Percentiles rank a stretch among this genome's conserved stretches.
Evolutionary conservation across 2,329 filamentous ascomycete genomes (phyloP).

Genomic region (Stemphylium beticola): DNA sequence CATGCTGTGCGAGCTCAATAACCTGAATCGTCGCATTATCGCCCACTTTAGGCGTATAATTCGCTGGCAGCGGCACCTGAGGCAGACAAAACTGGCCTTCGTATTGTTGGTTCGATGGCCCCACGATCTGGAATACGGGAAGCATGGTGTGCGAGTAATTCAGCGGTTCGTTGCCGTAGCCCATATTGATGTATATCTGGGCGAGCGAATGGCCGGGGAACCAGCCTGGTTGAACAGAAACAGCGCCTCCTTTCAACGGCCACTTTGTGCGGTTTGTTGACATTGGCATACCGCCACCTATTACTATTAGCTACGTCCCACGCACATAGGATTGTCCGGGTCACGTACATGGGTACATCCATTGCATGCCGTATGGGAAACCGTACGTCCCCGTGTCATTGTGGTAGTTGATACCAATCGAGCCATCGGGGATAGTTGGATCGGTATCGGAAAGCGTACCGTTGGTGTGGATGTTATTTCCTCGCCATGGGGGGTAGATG

Average conservation of each 20-base stretch:
- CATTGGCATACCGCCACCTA: slow-evolving; percentile 82
- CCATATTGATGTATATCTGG: slow-evolving; percentile 89
- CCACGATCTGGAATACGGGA: slow-evolving; percentile 79
- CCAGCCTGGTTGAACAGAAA: slow-evolving; percentile 94
- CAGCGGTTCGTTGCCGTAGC: slow-evolving; percentile 76
- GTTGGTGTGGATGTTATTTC: slow-evolving; percentile 83
- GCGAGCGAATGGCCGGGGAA: slow-evolving; percentile 86
- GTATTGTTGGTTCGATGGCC: slow-evolving; percentile 83
- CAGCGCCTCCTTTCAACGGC: slow-evolving; percentile 85
- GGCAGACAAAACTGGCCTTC: slow-evolving; percentile 88
- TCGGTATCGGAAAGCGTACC: slow-evolving; percentile 58
- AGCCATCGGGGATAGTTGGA: slow-evolving; percentile 45
- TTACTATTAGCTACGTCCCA: slow-evolving; percentile 14
- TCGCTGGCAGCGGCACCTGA: slow-evolving; percentile 81
- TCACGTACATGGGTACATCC: slow-evolving; percentile 90
- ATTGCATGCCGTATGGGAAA: slow-evolving; percentile 91
- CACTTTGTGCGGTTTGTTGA: slow-evolving; percentile 88
- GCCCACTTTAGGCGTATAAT: slow-evolving; percentile 74
- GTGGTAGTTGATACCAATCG: slow-evolving; percentile 54
- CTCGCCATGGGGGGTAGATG: slow-evolving; percentile 84
- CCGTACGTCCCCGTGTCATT: slow-evolving; percentile 56
- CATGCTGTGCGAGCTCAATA: slow-evolving; percentile 82
- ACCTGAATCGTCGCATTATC: slow-evolving; percentile 91
- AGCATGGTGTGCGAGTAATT: slow-evolving; percentile 91
- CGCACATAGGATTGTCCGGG: neutral